Evolutionary conservation across 768 basidiomycete species (phyloP).

Genomic region (Termitomyces sp.): DNA sequence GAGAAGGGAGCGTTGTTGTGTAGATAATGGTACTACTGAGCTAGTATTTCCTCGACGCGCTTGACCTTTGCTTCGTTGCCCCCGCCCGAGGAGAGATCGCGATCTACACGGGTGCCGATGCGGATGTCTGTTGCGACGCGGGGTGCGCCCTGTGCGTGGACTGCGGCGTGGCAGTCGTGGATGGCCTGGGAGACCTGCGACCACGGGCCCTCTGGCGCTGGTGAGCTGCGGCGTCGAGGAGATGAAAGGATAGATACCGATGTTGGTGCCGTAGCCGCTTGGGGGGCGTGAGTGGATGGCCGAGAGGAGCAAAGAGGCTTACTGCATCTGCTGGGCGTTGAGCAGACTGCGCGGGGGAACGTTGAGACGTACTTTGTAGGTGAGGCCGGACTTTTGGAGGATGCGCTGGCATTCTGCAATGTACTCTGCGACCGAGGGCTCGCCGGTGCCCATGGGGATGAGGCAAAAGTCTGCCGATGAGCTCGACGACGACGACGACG

Average conservation of each 20-base stretch:
- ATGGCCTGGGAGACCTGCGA: constrained; percentile 78
- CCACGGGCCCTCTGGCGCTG: constrained; percentile 73
- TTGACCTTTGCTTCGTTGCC: constrained; percentile 79
- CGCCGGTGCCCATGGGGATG: constrained; percentile 76
- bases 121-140: constrained; percentile 90
- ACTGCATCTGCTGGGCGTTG: constrained; percentile 49
- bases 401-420: constrained; percentile 80
- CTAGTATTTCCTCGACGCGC: constrained; percentile 77
- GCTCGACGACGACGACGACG: background rate
- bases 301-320: constrained; percentile 19
- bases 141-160: constrained; percentile 69
- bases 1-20: constrained; percentile 39
- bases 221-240: background rate
- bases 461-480: constrained; percentile 71
- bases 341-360: background rate
- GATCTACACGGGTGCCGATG: constrained; percentile 84
- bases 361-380: constrained; percentile 53
- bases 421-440: constrained; percentile 73
- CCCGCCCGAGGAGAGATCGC: constrained; percentile 50
- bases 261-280: constrained; percentile 89
- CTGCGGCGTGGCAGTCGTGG: constrained; percentile 84
- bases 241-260: constrained; percentile 39
- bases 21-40: constrained; percentile 18
- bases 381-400: constrained; percentile 77
- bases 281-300: background rate